Percentiles rank a stretch among this genome's conserved stretches.
Evolutionary conservation across 768 basidiomycete genomes (phyloP).

Genomic region (Coprinopsis marcescibilis): DNA sequence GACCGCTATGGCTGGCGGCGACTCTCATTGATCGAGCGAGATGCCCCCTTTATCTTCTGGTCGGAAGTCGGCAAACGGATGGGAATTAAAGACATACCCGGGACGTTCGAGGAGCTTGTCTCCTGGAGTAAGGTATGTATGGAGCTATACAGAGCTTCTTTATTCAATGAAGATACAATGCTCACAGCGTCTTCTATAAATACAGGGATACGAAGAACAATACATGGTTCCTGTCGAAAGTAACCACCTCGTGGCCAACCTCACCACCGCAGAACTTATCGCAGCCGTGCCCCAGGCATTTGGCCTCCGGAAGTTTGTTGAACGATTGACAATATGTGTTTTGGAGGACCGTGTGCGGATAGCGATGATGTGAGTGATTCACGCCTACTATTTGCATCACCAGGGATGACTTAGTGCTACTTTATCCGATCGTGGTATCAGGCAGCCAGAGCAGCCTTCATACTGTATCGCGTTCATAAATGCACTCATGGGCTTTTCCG

Average conservation of each 20-base stretch:
- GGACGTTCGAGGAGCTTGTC: conserved; percentile 29
- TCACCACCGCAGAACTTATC: conserved; percentile 38
- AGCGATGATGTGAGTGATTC: conserved; percentile 40
- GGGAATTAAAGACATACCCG: conserved; percentile 43
- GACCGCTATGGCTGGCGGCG: conserved; percentile 10
- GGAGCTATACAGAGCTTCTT: neutral
- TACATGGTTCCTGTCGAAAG: conserved; percentile 36
- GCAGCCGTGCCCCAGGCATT: conserved; percentile 29
- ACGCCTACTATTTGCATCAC: too few relatives aligned
- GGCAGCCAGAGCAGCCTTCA: conserved; percentile 33
- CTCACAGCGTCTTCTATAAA: too few relatives aligned
- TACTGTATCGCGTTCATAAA: conserved; percentile 25
- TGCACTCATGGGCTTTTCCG: conserved; percentile 16
- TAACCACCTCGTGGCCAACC: conserved; percentile 33
- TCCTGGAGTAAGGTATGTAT: conserved; percentile 33
- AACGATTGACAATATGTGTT: conserved; percentile 28
- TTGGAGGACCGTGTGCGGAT: conserved; percentile 38
- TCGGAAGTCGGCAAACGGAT: conserved; percentile 39
- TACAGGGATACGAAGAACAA: conserved; percentile 34
- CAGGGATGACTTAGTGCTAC: too few relatives aligned
- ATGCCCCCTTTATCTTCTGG: conserved; percentile 41
- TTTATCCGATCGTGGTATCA: conserved; percentile 14
- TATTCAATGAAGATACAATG: neutral
- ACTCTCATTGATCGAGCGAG: neutral
- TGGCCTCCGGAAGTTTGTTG: conserved; percentile 31